Evolutionary conservation across 805 yeast species (phyloP).

Genomic region (Gaillardinia entomophila): DNA sequence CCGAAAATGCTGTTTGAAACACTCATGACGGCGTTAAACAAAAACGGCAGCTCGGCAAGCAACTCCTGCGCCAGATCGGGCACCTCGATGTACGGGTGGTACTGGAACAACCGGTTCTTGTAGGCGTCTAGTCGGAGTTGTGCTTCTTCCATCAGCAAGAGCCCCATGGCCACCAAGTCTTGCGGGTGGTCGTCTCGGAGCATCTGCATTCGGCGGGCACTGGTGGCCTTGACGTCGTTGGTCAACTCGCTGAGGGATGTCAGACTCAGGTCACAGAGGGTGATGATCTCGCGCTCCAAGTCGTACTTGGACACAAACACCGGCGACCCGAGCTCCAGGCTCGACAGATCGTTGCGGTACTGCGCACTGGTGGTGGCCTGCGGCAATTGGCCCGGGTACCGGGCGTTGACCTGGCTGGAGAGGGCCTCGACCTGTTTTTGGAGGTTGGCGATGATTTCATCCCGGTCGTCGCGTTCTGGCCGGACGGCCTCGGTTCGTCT

Average conservation of each 20-base stretch:
- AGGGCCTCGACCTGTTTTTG: constrained; percentile 8
- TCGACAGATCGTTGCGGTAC: background rate
- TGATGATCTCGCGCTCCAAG: constrained; percentile 37
- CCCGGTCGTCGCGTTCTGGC: background rate
- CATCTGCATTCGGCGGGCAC: constrained; percentile 35
- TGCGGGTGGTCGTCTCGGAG: constrained; percentile 18
- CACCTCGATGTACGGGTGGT: constrained; percentile 55
- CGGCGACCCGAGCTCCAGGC: constrained; percentile 10
- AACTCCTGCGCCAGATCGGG: constrained; percentile 44
- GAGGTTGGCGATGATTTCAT: constrained; percentile 6
- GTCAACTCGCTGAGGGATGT: constrained; percentile 38
- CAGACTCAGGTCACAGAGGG: constrained; percentile 25
- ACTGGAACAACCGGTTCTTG: constrained; percentile 37
- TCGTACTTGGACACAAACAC: constrained; percentile 26
- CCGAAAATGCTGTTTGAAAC: constrained; percentile 43
- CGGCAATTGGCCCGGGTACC: constrained; percentile 1
- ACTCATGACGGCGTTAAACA: constrained; percentile 63
- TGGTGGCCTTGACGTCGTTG: constrained; percentile 38
- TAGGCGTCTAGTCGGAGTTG: constrained; percentile 46
- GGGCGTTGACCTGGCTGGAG: constrained; percentile 4
- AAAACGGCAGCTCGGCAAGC: constrained; percentile 47
- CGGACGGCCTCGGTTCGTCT: constrained; percentile 23
- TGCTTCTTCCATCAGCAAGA: constrained; percentile 59
- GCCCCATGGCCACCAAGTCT: constrained; percentile 54
- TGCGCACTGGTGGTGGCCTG: background rate